These are phyloP conservation scores for Logfia minima DNA, from an alignment of 129 eudicot genomes.

Conservation along the genomic window DNA sequence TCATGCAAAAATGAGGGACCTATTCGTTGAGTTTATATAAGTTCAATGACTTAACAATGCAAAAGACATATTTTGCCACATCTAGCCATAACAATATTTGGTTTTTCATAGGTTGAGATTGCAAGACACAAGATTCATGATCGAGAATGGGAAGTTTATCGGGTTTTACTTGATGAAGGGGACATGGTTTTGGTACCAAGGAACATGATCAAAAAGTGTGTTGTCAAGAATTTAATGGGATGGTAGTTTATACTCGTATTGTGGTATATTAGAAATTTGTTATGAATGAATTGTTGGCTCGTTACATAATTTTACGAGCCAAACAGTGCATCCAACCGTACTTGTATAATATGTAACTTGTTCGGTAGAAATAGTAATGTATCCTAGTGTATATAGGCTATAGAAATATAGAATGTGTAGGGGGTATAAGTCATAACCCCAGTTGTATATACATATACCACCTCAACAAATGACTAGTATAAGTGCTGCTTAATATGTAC, in stretches of 20 bases:
- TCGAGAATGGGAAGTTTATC: conserved; percentile 66
- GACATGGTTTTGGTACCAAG: conserved; percentile 43
- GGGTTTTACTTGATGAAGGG: conserved; percentile 57
- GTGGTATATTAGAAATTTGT: conserved; percentile 15
- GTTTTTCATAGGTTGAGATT: conserved; percentile 49
- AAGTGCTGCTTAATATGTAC: conserved; percentile 26
- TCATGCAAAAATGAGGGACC: too few relatives aligned
- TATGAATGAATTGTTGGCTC: conserved; percentile 19
- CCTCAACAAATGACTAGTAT: conserved; percentile 13
- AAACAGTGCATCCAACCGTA: conserved; percentile 5
- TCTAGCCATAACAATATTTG: neutral
- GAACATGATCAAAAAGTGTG: conserved; percentile 48
- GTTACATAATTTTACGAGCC: conserved; percentile 5
- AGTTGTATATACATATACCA: conserved; percentile 28
- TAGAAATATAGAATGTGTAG: conserved; percentile 6
- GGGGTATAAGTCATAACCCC: conserved; percentile 30
- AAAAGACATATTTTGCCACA: neutral
- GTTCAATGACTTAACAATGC: too few relatives aligned
- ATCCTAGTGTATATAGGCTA: neutral
- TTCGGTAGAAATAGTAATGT: conserved; percentile 10
- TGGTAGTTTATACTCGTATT: conserved; percentile 37
- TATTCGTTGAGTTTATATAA: too few relatives aligned
- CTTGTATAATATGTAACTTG: neutral
- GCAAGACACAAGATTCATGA: conserved; percentile 52
- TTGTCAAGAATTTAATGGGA: conserved; percentile 61